Base-by-base conservation (phyloP, 164 flowering plant species). In the Vitis amurensis region DNA sequence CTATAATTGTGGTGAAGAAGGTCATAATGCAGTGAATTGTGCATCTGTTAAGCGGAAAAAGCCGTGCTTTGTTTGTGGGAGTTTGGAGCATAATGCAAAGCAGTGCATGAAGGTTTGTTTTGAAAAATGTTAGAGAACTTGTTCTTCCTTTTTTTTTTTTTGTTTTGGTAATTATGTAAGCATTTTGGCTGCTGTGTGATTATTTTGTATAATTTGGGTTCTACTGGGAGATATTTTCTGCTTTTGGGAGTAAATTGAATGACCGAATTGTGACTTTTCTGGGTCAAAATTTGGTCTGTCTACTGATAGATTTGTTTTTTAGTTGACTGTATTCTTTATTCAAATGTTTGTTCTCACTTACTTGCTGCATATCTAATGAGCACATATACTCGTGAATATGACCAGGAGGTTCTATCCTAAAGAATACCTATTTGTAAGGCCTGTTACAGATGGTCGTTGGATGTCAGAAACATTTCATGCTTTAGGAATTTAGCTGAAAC, bases 11-110 rank as follows among this genome's bases (percentile, higher is more conserved):
- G 86, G 87, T 11, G 83, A 80, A 61, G 78, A 73, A 71, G 84
- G 83, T 48, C 84, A 80, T 68, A 63, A 53, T 14, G 71, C 81
- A 9, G 76, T 62, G 37, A 74, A 77, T 30, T 81, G 84, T 63
- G 59, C 79, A 3, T 55, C 76, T 5, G 68, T 51, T 17, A 73
- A 66, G 68, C 71, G 74, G 69, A 79, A 71, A 68, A 85, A 84
- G 61, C 97, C 99, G 14, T 95, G 98, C 76, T 95, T 86, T 82
- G 83, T 91, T 59, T 95, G 99, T 75, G 99, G 99, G 68, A 88
- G 93, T 77, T 77, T 86, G 16, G 98, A 91, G 44, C 99, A 93
- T 68, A 68, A 66, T 80, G 87, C 74, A 11, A 93, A 81, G 77
- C 71, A 79, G 11, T 95, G 99, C 74, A 44, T 76, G n/a, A 85